These are phyloP conservation scores for Pyricularia sp. DNA, from an alignment of 2,329 filamentous ascomycete species.

Conservation along the genomic window DNA sequence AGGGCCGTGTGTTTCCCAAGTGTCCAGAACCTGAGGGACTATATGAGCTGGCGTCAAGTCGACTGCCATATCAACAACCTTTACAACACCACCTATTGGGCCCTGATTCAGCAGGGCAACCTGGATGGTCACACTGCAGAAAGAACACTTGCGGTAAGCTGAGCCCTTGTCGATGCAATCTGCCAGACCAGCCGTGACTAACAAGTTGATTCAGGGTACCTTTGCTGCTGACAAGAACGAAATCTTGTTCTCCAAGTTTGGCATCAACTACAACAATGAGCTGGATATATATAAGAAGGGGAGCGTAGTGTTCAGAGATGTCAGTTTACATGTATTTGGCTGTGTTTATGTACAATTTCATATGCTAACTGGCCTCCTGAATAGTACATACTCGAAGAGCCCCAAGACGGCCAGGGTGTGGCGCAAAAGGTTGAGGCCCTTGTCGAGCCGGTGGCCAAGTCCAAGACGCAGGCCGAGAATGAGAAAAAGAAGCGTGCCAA, in stretches of 20 bases:
- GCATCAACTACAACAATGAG: conserved; percentile 97
- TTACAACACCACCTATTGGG: conserved; percentile 97
- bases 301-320: conserved; percentile 78
- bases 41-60: conserved; percentile 93
- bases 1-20: conserved; percentile 85
- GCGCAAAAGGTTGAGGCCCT: conserved; percentile 35
- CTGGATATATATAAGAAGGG: conserved; percentile 88
- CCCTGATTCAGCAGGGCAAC: conserved; percentile 68
- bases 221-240: conserved; percentile 88
- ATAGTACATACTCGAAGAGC: conserved; percentile 63
- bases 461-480: conserved; percentile 75
- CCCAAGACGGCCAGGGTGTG: conserved; percentile 32
- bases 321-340: conserved; percentile 27
- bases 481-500: conserved; percentile 74
- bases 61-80: conserved; percentile 99
- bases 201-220: conserved; percentile 51
- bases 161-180: neutral
- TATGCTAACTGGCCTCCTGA: neutral
- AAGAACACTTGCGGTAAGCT: conserved; percentile 60
- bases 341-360: neutral
- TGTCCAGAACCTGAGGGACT: conserved; percentile 75
- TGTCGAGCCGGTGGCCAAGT: conserved; percentile 47
- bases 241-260: conserved; percentile 80
- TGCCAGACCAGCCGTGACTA: neutral
- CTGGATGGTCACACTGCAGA: conserved; percentile 59